Base-by-base conservation (phyloP, 768 basidiomycete genomes). In the Phlegmacium glaucopus region DNA sequence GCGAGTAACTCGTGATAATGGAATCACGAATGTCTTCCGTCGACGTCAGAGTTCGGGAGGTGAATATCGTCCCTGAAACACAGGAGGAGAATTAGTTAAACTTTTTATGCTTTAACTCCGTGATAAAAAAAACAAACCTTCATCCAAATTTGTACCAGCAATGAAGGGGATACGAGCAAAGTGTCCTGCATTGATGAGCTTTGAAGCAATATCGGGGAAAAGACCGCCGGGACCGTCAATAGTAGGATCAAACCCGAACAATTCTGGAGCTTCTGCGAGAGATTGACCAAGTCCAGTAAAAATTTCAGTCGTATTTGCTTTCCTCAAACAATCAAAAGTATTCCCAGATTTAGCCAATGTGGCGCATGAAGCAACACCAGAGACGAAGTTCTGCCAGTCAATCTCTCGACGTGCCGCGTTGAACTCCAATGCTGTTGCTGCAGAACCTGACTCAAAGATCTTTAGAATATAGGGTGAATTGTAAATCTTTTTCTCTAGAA, bases 381-480 rank as follows among this genome's bases (percentile, higher is more conserved):
- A 42, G 1, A 72, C 72, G 36, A 76, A 72, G 29, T 63, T 63
- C 29, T 66, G 49, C 69, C 74, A 76, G 39, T 63, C 62, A 10
- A 53, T 45, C 44, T 71, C 59, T 16, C 66, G 60, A 13, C 55
- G 63, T 9, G 61, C 43, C 0, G 73, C 59, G 0, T 52, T 42
- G 47, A 69, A 71, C 17, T 63, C 52, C 8, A 64, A 55, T 6
- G 69, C 57, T 0, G 62, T 62, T 10, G 65, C 69, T 25, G 72
- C 69, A 2, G 74, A 72, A 5, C 65, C 65, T 11, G 65, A 66
- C 55, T 76, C 63, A 17, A 78, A 57, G 13, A 77, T 77, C 75
- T 66, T 5, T n/a, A n/a, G n/a, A n/a, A n/a, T n/a, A n/a, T n/a
- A n/a, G n/a, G 16, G 40, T 18, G n/a, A n/a, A n/a, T n/a, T n/a